Evolutionary conservation across 2,329 filamentous ascomycete genomes (phyloP), one percentile per base, ranked within the genome.

Genomic region (Aureobasidium zeae): DNA sequence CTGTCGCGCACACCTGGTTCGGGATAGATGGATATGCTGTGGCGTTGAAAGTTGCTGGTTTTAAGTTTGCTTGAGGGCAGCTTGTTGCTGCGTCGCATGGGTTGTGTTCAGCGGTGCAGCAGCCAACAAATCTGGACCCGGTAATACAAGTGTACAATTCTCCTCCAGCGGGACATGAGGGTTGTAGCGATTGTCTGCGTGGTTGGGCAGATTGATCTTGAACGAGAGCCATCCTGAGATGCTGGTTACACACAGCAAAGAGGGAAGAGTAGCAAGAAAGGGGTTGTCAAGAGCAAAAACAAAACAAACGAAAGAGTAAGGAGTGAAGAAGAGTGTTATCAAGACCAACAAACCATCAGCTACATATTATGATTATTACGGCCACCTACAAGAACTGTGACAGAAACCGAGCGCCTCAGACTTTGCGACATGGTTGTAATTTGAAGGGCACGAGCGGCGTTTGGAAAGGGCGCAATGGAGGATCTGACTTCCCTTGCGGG

Each of bases 121-220:
- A 45, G n/a, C 43, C 43, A 12, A 45, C 43, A 13, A 45, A 45
- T 7, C 20, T 37, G 26, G 43, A 37, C 9, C 43, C 43, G 38
- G 34, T 37, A 17, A 20, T 34, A 29, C 43, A 45, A 25, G 32
- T 26, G 13, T 37, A 38, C 43, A 32, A 45, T 7, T 16, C 22
- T 19, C 43, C 43, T 8, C 43, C 43, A 19, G 19, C 38, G 5
- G 43, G 43, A 26, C 43, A 45, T 5, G 26, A 37, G 25, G 43
- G 26, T 25, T 38, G 25, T 19, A 45, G 30, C 15, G 31, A 44
- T 33, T 44, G 30, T n/a, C n/a, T n/a, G 24, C 39, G 39, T 5
- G 39, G 17, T 31, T 31, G 35, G 4, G 35, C 22, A 35, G 34
- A 16, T 13, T 31, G 39, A 12, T 29, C 30, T n/a, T 44, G 29